A percentile compares a stretch with the other conserved stretches of the same genome.
Conservation (phyloP, 2,329 filamentous ascomycete genomes). For the Sordariomycetes sp. region DNA sequence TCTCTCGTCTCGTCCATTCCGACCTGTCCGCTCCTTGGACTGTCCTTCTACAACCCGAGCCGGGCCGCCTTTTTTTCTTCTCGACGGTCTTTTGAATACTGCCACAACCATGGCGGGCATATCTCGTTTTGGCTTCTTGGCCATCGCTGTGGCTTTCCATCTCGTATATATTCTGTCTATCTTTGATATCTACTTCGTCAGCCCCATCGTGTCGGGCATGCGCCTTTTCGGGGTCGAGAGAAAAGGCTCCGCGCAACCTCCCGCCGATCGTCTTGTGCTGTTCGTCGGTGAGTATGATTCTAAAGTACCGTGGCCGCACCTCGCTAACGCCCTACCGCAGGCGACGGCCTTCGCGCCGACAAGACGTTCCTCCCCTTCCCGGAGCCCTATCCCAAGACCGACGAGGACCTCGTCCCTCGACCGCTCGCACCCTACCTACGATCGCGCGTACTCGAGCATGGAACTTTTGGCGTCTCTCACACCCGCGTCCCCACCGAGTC, state of each 20-base stretch:
- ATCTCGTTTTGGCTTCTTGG: constrained; percentile 70
- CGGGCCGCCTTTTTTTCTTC: background rate
- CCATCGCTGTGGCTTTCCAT: constrained; percentile 85
- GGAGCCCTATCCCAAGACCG: constrained; percentile 64
- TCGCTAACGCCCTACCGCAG: constrained; percentile 24
- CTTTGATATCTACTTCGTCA: constrained; percentile 98
- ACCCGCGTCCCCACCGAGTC: constrained; percentile 96
- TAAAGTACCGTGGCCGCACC: constrained; percentile 4
- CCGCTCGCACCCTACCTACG: constrained; percentile 86
- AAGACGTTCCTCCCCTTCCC: constrained; percentile 93
- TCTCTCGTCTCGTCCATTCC: background rate
- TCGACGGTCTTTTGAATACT: background rate
- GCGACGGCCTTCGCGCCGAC: constrained; percentile 89
- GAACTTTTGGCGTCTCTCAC: constrained; percentile 95
- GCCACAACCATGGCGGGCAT: constrained; percentile 17
- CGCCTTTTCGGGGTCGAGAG: constrained; percentile 63
- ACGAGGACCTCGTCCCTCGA: constrained; percentile 58
- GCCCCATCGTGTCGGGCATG: constrained; percentile 95
- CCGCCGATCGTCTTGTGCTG: constrained; percentile 81
- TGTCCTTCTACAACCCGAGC: background rate
- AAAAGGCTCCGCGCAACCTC: constrained; percentile 46
- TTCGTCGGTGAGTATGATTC: constrained; percentile 61
- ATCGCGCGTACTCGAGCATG: constrained; percentile 76
- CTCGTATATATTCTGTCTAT: constrained; percentile 90
- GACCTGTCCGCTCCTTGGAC: too few species aligned